These are phyloP conservation scores for Cucurbita argyrosperma DNA, from an alignment of 306 rosid genomes.

Conservation along the genomic window DNA sequence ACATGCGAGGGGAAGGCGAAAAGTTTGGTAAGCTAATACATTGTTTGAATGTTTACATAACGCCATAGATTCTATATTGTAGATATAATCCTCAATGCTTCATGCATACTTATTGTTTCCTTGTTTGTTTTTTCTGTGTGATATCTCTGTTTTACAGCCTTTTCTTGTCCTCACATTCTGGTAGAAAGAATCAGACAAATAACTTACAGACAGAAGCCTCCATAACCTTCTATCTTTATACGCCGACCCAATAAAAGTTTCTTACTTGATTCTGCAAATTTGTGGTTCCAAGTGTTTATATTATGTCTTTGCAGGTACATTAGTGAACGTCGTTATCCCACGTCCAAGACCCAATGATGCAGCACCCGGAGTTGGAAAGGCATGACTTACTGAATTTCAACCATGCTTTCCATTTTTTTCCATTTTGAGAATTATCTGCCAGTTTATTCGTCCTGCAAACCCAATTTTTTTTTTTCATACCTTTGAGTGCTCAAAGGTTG, in stretches of 20 bases:
- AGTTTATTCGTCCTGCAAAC: background rate
- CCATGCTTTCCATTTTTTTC: background rate
- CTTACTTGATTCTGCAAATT: slow-evolving; percentile 6
- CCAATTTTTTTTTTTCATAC: background rate
- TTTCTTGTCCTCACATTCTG: slow-evolving; percentile 63
- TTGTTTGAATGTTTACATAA: background rate
- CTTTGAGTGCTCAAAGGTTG: background rate
- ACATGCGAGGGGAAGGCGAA: slow-evolving; percentile 83
- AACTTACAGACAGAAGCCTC: slow-evolving; percentile 68
- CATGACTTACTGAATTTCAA: background rate
- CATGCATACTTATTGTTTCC: slow-evolving; percentile 23
- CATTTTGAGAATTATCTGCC: background rate
- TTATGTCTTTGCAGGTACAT: slow-evolving; percentile 42
- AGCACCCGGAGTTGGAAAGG: slow-evolving; percentile 82
- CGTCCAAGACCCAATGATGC: slow-evolving; percentile 62
- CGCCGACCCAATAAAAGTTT: slow-evolving; percentile 6
- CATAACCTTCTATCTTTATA: slow-evolving; percentile 39
- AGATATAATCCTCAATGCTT: slow-evolving; percentile 4
- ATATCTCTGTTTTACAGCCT: slow-evolving; percentile 69
- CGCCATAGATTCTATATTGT: background rate
- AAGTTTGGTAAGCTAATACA: slow-evolving; percentile 49
- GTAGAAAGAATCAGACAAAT: slow-evolving; percentile 61
- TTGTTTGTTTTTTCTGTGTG: slow-evolving; percentile 12
- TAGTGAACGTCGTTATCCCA: slow-evolving; percentile 70
- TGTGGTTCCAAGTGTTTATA: slow-evolving; percentile 10